Conservation (phyloP, 192 early-diverging fungal genomes). For the Coemansia sp. region DNA sequence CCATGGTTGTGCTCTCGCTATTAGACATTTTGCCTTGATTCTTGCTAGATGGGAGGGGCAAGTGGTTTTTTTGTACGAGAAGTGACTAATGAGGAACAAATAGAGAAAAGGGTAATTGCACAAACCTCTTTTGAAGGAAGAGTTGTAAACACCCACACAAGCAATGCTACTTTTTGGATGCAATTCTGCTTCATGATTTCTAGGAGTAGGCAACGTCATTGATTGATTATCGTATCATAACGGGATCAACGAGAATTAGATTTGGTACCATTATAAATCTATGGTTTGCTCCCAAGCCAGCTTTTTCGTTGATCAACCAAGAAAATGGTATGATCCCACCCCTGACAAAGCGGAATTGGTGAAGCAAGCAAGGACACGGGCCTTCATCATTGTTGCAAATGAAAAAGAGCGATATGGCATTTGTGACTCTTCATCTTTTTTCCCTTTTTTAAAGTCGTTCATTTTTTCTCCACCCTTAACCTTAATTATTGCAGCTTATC, state of each 20-base stretch:
- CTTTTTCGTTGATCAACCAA: not conserved
- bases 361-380: too few relatives aligned
- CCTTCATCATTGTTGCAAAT: too few relatives aligned
- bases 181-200: too few relatives aligned
- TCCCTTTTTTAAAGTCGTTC: too few relatives aligned
- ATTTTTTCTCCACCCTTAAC: too few relatives aligned
- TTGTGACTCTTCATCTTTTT: too few relatives aligned
- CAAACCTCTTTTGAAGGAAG: not conserved
- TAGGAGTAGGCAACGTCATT: constrained; percentile 41
- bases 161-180: too few relatives aligned
- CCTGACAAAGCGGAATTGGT: too few relatives aligned
- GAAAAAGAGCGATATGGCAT: too few relatives aligned
- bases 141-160: not conserved
- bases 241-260: constrained; percentile 5
- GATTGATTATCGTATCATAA: constrained; percentile 10
- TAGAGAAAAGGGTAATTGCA: not conserved
- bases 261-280: constrained; percentile 20
- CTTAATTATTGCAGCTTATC: too few relatives aligned
- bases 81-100: not conserved
- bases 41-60: not conserved
- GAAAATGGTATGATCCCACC: not conserved
- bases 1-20: constrained; percentile 35
- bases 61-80: not conserved
- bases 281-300: not conserved
- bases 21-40: constrained; percentile 24